phyloP scores from a whole-genome alignment of 495 filamentous ascomycete genomes.

The Lichenothelia convexa region DNA sequence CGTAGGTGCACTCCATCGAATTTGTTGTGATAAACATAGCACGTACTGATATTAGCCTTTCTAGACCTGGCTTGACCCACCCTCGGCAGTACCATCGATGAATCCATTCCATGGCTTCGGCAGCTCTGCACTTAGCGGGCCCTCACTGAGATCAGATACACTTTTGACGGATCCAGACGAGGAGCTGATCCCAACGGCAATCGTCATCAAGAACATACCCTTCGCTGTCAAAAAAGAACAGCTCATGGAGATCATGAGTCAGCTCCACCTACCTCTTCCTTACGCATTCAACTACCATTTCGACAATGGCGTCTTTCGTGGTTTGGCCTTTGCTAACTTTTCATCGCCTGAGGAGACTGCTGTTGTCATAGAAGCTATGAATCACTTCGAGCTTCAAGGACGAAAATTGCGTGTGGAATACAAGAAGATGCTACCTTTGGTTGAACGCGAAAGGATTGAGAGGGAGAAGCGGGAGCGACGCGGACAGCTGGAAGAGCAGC shows the following conservation, averaged over 20 bases:
- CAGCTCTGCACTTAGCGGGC: slow-evolving; percentile 28
- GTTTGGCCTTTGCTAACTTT: slow-evolving; percentile 95
- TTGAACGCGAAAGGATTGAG: slow-evolving; percentile 90
- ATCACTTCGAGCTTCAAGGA: slow-evolving; percentile 88
- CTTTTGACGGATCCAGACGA: slow-evolving; percentile 42
- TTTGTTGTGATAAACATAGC: neutral
- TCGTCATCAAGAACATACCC: slow-evolving; percentile 98
- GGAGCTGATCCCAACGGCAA: slow-evolving; percentile 92
- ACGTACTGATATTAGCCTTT: neutral
- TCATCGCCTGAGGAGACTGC: slow-evolving; percentile 87
- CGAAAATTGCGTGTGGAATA: slow-evolving; percentile 91
- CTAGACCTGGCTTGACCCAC: slow-evolving; percentile 37
- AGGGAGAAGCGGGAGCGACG: slow-evolving; percentile 92
- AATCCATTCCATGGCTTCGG: slow-evolving; percentile 34
- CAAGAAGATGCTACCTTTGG: slow-evolving; percentile 95
- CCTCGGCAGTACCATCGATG: slow-evolving; percentile 29
- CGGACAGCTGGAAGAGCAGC: slow-evolving; percentile 92
- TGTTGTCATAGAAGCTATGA: slow-evolving; percentile 73
- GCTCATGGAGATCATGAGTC: slow-evolving; percentile 78
- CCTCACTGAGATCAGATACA: slow-evolving; percentile 30
- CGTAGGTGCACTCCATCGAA: slow-evolving; percentile 23
- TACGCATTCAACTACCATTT: slow-evolving; percentile 99
- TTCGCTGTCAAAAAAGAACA: slow-evolving; percentile 97
- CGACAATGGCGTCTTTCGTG: slow-evolving; percentile 92
- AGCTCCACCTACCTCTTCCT: slow-evolving; percentile 73